These are phyloP conservation scores for Cyberlindnera meyerae DNA, from an alignment of 805 yeast species.

Conservation along the genomic window DNA sequence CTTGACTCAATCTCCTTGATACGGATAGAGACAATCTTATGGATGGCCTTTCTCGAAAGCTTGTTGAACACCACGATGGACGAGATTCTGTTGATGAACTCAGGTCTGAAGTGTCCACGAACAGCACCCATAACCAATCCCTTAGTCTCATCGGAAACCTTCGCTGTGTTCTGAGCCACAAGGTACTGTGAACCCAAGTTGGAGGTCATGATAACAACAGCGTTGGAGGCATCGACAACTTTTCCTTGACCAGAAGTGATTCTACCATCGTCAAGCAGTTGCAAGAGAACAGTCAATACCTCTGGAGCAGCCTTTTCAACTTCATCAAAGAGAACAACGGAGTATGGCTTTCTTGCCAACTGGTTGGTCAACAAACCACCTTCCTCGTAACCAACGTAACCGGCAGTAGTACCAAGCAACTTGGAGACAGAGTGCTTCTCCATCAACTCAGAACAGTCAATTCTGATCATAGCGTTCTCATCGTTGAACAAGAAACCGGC, in stretches of 20 bases:
- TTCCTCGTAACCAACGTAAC: constrained; percentile 94
- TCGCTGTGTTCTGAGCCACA: constrained; percentile 58
- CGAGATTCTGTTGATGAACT: constrained; percentile 92
- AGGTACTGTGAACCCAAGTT: constrained; percentile 93
- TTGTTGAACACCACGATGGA: constrained; percentile 92
- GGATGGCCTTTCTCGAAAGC: constrained; percentile 83
- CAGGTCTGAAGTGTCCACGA: constrained; percentile 90
- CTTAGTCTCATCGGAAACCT: constrained; percentile 63
- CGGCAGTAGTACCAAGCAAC: constrained; percentile 95
- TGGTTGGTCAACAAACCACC: constrained; percentile 97
- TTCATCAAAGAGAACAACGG: constrained; percentile 95
- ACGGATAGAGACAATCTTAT: constrained; percentile 85
- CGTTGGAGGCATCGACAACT: constrained; percentile 86
- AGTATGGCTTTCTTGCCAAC: constrained; percentile 84
- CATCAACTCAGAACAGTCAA: constrained; percentile 93
- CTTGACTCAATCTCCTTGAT: constrained; percentile 79
- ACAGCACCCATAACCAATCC: constrained; percentile 81
- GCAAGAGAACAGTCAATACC: constrained; percentile 86
- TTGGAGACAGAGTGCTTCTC: constrained; percentile 96
- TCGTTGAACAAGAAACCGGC: constrained; percentile 96
- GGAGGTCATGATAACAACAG: constrained; percentile 93
- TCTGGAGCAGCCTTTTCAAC: constrained; percentile 99
- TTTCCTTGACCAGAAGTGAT: constrained; percentile 93
- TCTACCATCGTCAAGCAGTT: constrained; percentile 94
- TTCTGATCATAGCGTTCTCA: constrained; percentile 94